Percentiles rank a stretch among this genome's conserved stretches.
These are phyloP conservation scores for Purshia tridentata DNA, from an alignment of 306 rosid species.

Conservation along the genomic window DNA sequence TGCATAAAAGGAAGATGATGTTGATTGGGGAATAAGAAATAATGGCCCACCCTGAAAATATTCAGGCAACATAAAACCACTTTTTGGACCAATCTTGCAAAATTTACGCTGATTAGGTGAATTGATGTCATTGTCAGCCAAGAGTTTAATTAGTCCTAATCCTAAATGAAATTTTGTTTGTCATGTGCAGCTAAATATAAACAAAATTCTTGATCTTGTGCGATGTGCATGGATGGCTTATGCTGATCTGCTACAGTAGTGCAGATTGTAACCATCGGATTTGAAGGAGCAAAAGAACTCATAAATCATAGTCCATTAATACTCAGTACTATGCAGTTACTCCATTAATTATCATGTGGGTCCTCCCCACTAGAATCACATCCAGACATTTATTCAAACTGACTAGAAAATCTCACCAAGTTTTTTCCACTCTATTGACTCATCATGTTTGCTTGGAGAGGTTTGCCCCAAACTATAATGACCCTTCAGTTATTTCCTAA, in stretches of 20 bases:
- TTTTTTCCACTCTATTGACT: neutral
- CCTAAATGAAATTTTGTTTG: neutral
- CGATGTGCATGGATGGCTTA: neutral
- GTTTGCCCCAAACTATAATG: neutral
- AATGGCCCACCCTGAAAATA: constrained; percentile 26
- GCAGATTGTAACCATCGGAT: neutral
- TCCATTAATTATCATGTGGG: constrained; percentile 6
- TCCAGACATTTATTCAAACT: neutral
- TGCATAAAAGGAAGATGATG: constrained; percentile 12
- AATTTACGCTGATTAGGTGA: neutral
- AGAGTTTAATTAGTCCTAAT: neutral
- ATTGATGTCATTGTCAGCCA: constrained; percentile 17
- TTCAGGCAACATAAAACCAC: constrained; percentile 12
- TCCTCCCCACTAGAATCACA: constrained; percentile 16
- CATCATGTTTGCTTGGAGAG: neutral
- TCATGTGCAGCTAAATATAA: no score
- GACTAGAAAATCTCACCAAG: neutral
- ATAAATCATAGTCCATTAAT: neutral
- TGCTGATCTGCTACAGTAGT: neutral
- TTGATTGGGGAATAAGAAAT: constrained; percentile 2
- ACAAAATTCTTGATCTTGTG: no score
- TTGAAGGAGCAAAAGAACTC: neutral
- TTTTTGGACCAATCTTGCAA: constrained; percentile 13
- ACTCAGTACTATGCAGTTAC: neutral
- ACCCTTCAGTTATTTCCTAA: constrained; percentile 1